Evolutionary conservation across 139 green algal species (phyloP).

Genomic region (Tetradesmus obliquus): DNA sequence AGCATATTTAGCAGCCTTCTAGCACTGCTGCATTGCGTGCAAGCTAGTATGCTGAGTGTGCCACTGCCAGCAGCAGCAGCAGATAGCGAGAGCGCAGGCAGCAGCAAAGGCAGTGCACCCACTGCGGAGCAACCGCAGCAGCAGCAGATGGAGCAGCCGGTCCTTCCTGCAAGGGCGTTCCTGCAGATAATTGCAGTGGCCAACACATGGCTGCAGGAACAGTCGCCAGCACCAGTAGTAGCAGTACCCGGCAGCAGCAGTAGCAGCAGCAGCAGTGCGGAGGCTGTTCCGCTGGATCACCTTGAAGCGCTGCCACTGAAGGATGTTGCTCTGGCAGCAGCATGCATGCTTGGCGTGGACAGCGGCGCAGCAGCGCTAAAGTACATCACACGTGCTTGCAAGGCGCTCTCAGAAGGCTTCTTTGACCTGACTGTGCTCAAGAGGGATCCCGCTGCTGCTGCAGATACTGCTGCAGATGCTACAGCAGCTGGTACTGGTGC

Average conservation of each 20-base stretch:
- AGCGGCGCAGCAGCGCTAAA: neutral
- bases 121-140: neutral
- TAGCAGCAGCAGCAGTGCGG: conserved; percentile 11
- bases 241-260: neutral
- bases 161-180: neutral
- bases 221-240: neutral
- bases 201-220: neutral
- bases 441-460: neutral
- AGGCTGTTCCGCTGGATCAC: neutral
- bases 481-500: neutral
- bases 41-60: neutral
- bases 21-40: neutral
- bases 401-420: neutral
- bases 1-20: neutral
- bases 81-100: neutral
- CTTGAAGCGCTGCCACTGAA: neutral
- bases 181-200: conserved; percentile 10
- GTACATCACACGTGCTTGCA: neutral
- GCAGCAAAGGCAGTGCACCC: neutral
- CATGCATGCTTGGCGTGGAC: neutral
- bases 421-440: neutral
- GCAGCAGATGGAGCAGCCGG: conserved; percentile 1
- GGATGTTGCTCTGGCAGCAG: neutral
- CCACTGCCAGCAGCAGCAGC: neutral
- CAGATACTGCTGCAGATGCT: neutral